phyloP scores from a whole-genome alignment of 2,329 filamentous ascomycete species.

The Claviceps sp. region DNA sequence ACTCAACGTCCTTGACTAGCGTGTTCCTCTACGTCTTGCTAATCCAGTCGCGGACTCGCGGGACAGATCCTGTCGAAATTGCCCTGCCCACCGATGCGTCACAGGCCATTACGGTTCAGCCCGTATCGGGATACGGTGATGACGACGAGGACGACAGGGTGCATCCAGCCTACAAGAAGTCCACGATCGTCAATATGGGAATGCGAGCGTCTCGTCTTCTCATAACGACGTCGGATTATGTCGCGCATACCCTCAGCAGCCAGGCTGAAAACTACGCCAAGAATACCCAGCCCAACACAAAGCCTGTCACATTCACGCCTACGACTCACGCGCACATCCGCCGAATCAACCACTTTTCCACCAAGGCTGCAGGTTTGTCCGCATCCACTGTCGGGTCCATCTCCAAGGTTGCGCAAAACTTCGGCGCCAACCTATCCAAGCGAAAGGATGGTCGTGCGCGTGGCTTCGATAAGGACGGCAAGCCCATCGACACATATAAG shows the following conservation, averaged over 20 bases:
- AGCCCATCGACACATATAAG: slow-evolving; percentile 55
- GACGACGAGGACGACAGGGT: slow-evolving; percentile 39
- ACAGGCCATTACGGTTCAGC: slow-evolving; percentile 51
- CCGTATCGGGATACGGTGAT: slow-evolving; percentile 40
- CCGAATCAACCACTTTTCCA: slow-evolving; percentile 78
- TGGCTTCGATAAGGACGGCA: slow-evolving; percentile 58
- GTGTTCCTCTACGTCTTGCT: background rate
- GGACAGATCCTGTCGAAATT: slow-evolving; percentile 61
- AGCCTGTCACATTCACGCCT: slow-evolving; percentile 79
- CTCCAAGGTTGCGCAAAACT: slow-evolving; percentile 72
- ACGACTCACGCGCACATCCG: slow-evolving; percentile 74
- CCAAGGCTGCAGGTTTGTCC: slow-evolving; percentile 64
- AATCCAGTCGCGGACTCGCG: background rate
- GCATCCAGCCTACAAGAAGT: slow-evolving; percentile 87
- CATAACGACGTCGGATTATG: slow-evolving; percentile 69
- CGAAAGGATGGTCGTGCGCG: slow-evolving; percentile 39
- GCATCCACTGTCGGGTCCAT: slow-evolving; percentile 80
- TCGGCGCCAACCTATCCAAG: slow-evolving; percentile 58
- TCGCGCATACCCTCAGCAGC: slow-evolving; percentile 63
- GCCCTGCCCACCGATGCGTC: slow-evolving; percentile 55
- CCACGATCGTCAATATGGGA: slow-evolving; percentile 73
- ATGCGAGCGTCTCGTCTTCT: slow-evolving; percentile 81
- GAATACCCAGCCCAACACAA: slow-evolving; percentile 61
- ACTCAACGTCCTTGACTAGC: no score
- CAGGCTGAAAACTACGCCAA: slow-evolving; percentile 72